phyloP scores from a whole-genome alignment of 2,329 filamentous ascomycete genomes.

The Fusarium floridanum region DNA sequence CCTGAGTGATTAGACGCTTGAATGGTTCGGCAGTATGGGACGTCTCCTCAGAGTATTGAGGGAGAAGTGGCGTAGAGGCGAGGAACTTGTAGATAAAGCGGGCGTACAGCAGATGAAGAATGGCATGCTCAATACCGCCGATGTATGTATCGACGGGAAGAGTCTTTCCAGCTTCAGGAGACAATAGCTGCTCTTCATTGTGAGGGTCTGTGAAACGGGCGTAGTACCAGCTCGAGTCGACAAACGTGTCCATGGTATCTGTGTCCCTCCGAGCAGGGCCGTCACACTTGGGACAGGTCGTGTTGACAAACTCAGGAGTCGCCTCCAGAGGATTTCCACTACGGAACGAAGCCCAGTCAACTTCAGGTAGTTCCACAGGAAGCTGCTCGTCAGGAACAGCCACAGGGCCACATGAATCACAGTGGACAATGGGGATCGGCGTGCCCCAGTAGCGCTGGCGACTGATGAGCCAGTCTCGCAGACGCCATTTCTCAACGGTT shows the following conservation, averaged over 20 bases:
- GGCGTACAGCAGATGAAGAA: conserved; percentile 88
- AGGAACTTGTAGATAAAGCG: conserved; percentile 93
- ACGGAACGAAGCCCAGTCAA: conserved; percentile 77
- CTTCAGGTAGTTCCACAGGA: conserved; percentile 79
- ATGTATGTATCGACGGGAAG: conserved; percentile 91
- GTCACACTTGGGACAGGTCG: conserved; percentile 79
- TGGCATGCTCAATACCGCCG: conserved; percentile 91
- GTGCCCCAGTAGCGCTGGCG: conserved; percentile 94
- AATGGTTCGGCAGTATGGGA: conserved; percentile 77
- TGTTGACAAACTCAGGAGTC: conserved; percentile 80
- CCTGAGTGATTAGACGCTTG: conserved; percentile 84
- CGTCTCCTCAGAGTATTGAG: conserved; percentile 51
- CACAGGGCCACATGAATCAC: conserved; percentile 79
- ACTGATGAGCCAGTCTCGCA: conserved; percentile 91
- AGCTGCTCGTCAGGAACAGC: conserved; percentile 82
- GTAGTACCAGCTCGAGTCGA: conserved; percentile 96
- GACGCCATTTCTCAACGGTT: conserved; percentile 78
- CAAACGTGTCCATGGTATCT: conserved; percentile 97
- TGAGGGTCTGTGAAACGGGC: conserved; percentile 81
- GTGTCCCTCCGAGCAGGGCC: conserved; percentile 83
- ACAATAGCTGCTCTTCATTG: conserved; percentile 73
- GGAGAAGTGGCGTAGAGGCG: conserved; percentile 66
- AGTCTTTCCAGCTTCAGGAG: conserved; percentile 66
- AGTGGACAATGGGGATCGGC: conserved; percentile 91
- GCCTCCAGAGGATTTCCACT: conserved; percentile 83